phyloP scores from a whole-genome alignment of 495 filamentous ascomycete species.

The Pseudevernia furfuracea region DNA sequence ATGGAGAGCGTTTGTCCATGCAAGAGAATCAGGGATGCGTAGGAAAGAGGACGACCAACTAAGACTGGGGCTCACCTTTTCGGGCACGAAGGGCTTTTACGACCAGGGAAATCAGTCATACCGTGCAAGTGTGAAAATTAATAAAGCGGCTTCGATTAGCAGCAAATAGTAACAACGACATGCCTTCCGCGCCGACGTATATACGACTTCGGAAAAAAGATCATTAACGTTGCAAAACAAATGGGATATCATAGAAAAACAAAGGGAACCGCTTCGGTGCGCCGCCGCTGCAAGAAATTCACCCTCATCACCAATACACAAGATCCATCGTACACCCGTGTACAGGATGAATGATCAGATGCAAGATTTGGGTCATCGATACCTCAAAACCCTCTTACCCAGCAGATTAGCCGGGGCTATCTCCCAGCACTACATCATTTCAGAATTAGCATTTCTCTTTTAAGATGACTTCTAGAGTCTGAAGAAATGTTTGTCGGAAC shows the following conservation, averaged over 20 bases:
- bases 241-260: not conserved
- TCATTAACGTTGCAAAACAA: not conserved
- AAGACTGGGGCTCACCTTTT: not conserved
- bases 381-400: not conserved
- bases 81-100: not conserved
- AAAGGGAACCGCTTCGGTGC: not conserved
- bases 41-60: not conserved
- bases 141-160: not conserved
- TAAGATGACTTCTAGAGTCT: too few relatives aligned
- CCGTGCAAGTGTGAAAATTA: not conserved
- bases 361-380: not conserved
- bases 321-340: not conserved
- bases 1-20: not conserved
- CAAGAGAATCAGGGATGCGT: not conserved
- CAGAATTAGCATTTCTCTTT: too few relatives aligned
- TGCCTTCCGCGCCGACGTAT: not conserved
- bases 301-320: not conserved
- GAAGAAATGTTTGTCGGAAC: too few relatives aligned
- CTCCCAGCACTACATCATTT: too few relatives aligned
- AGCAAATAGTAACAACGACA: not conserved
- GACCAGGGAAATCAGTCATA: not conserved
- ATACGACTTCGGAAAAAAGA: not conserved
- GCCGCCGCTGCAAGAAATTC: not conserved
- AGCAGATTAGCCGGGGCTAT: not conserved
- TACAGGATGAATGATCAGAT: not conserved